A percentile compares a stretch with the other conserved stretches of the same genome.
Evolutionary conservation across 257 asterid genomes (phyloP).

Genomic region (Lithospermum erythrorhizon): DNA sequence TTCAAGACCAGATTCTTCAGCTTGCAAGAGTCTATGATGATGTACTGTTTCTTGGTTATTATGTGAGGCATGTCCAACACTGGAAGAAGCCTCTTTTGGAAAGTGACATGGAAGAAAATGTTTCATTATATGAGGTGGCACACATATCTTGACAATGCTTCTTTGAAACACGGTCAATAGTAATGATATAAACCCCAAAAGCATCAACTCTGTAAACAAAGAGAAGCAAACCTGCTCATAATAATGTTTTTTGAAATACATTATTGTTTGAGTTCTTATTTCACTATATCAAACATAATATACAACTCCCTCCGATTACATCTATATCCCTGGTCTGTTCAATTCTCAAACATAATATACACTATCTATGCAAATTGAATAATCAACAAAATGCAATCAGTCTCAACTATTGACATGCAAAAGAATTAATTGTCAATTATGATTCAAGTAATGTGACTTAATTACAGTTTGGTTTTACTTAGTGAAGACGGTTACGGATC

Average conservation of each 20-base stretch:
- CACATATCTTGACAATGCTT: constrained; percentile 23
- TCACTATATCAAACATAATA: too few species aligned
- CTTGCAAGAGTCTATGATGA: constrained; percentile 16
- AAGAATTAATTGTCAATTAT: too few species aligned
- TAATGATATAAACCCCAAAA: constrained; percentile 39
- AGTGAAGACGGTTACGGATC: too few species aligned
- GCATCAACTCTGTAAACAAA: constrained; percentile 37
- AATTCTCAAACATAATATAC: too few species aligned
- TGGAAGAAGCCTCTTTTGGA: neutral
- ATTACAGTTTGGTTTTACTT: too few species aligned
- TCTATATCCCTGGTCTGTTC: too few species aligned
- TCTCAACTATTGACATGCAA: too few species aligned
- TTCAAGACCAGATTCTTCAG: constrained; percentile 16
- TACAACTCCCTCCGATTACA: too few species aligned
- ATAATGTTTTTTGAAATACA: neutral
- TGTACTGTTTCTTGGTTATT: constrained; percentile 7
- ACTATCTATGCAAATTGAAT: too few species aligned
- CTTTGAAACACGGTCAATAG: constrained; percentile 28
- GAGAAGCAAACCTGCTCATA: neutral
- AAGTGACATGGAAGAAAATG: constrained; percentile 30
- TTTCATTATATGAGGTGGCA: constrained; percentile 10
- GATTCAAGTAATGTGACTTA: too few species aligned
- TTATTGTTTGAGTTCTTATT: too few species aligned
- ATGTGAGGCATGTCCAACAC: constrained; percentile 7
- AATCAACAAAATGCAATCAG: too few species aligned